These are phyloP conservation scores for Exophiala viscosa DNA, from an alignment of 2,329 filamentous ascomycete species.

Conservation along the genomic window DNA sequence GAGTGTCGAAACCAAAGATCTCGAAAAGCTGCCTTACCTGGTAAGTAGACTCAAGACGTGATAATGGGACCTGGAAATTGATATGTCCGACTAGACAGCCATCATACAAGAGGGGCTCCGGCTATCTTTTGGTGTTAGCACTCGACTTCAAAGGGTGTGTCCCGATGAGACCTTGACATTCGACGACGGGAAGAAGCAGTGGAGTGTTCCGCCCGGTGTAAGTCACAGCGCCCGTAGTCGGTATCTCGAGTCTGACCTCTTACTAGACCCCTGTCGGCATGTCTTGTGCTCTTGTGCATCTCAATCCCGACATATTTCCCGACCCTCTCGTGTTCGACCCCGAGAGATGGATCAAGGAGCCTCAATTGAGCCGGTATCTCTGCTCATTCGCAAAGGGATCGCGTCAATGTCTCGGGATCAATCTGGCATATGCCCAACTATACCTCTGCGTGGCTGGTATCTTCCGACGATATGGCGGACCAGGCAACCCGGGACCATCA, in stretches of 20 bases:
- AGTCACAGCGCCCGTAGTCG: background rate
- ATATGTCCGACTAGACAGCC: slow-evolving; percentile 23
- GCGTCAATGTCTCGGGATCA: slow-evolving; percentile 41
- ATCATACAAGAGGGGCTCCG: slow-evolving; percentile 32
- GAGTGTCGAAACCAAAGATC: slow-evolving; percentile 9
- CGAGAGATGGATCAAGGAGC: slow-evolving; percentile 39
- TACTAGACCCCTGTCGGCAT: slow-evolving; percentile 27
- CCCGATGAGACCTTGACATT: slow-evolving; percentile 19
- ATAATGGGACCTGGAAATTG: background rate
- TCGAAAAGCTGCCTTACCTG: slow-evolving; percentile 32
- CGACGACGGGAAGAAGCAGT: slow-evolving; percentile 3
- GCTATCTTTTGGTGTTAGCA: slow-evolving; percentile 31
- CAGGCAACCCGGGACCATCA: too few species aligned
- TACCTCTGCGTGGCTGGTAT: slow-evolving; percentile 30
- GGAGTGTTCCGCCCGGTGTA: slow-evolving; percentile 26
- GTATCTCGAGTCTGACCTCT: background rate
- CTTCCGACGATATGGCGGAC: slow-evolving; percentile 23
- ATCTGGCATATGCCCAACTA: slow-evolving; percentile 31
- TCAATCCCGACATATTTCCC: slow-evolving; percentile 35
- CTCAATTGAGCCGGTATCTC: slow-evolving; percentile 36
- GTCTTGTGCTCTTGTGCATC: slow-evolving; percentile 30
- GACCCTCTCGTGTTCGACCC: slow-evolving; percentile 33
- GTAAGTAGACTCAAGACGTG: slow-evolving; percentile 20
- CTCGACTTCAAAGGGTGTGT: slow-evolving; percentile 25
- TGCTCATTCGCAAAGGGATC: slow-evolving; percentile 41